These are phyloP conservation scores for Chlamydomonas sp. DNA, from an alignment of 139 green algal species.

Conservation along the genomic window DNA sequence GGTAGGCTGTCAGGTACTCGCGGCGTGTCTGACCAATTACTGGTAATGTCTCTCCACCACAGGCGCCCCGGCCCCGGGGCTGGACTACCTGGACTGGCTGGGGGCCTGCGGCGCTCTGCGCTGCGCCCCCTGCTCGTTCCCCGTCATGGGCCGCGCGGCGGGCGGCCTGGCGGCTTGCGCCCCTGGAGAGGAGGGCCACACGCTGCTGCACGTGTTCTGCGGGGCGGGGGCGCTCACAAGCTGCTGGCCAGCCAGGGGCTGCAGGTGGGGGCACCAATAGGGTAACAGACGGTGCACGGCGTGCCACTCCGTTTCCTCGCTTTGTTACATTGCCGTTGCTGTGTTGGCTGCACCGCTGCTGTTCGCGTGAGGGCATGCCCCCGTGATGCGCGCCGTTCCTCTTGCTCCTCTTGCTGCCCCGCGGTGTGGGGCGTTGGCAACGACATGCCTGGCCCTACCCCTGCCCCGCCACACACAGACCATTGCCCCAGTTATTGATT, in stretches of 20 bases:
- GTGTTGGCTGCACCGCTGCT: background rate
- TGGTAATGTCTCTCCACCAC: background rate
- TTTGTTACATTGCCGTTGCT: background rate
- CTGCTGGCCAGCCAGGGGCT: slow-evolving; percentile 76
- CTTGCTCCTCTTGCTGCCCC: background rate
- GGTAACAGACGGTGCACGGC: background rate
- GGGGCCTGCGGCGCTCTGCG: slow-evolving; percentile 50
- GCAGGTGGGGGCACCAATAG: slow-evolving; percentile 29
- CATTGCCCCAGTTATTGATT: too few relatives aligned
- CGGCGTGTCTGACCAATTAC: background rate
- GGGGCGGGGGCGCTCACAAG: slow-evolving; percentile 73
- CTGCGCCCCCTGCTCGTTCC: slow-evolving; percentile 57
- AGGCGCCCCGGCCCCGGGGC: slow-evolving; percentile 64
- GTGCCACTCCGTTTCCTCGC: too few relatives aligned
- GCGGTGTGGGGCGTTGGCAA: slow-evolving; percentile 28
- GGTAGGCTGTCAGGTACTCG: background rate
- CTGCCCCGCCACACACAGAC: too few relatives aligned
- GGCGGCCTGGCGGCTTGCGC: slow-evolving; percentile 46
- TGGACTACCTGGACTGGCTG: slow-evolving; percentile 76
- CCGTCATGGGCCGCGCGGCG: slow-evolving; percentile 47
- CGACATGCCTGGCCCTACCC: background rate
- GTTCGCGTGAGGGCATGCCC: background rate
- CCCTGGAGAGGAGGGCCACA: slow-evolving; percentile 25
- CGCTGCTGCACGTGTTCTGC: slow-evolving; percentile 73
- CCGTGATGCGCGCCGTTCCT: background rate